Conservation (phyloP, 129 eudicot species). For the Flaveria sonorensis region DNA sequence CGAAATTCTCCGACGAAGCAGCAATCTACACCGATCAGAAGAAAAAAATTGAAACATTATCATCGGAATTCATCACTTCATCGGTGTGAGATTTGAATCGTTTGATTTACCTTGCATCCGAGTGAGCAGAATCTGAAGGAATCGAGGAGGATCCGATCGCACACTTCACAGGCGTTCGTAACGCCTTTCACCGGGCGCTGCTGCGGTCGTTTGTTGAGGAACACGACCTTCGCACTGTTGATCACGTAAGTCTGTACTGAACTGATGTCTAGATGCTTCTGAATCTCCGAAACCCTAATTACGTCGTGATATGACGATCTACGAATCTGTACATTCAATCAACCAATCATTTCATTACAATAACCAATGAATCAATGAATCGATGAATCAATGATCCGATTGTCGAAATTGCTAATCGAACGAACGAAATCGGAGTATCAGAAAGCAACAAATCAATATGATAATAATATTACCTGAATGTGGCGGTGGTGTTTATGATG, state of each 20-base stretch:
- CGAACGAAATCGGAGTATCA: not conserved
- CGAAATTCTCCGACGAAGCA: conserved; percentile 57
- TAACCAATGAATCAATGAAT: not conserved
- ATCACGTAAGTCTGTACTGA: conserved; percentile 87
- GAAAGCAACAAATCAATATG: not conserved
- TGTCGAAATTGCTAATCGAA: not conserved
- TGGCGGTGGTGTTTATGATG: conserved; percentile 56
- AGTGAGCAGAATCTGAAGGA: conserved; percentile 92
- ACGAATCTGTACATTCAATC: conserved; percentile 58
- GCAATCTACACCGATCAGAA: conserved; percentile 48
- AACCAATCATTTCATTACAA: not conserved
- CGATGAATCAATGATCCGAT: not conserved
- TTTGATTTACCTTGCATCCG: conserved; percentile 75
- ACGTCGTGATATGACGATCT: conserved; percentile 97
- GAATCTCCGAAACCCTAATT: conserved; percentile 84
- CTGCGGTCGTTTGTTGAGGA: conserved; percentile 88
- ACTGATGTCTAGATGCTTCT: conserved; percentile 73
- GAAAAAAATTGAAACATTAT: not conserved
- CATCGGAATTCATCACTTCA: not conserved
- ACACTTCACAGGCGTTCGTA: conserved; percentile 76
- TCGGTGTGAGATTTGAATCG: not conserved
- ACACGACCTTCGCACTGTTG: conserved; percentile 91
- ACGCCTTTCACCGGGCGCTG: conserved; percentile 95
- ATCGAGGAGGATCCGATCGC: conserved; percentile 91
- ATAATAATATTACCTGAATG: conserved; percentile 65